Conservation (phyloP, 73 alveolate genomes). For the Paramecium tetraurelia region DNA sequence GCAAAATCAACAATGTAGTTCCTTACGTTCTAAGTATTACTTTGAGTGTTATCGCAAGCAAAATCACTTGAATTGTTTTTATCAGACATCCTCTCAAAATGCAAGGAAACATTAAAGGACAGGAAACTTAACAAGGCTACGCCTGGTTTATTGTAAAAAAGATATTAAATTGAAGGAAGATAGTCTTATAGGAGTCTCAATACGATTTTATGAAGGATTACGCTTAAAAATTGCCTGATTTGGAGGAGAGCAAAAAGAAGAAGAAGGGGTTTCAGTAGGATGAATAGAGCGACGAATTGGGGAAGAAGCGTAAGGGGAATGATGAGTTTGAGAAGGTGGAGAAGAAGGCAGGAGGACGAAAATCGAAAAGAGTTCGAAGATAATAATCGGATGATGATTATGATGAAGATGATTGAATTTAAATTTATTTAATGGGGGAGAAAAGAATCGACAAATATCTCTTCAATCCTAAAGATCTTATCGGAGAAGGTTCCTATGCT, state of each 20-base stretch:
- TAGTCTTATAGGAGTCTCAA: neutral
- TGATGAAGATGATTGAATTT: slow-evolving; percentile 9
- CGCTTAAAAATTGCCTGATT: neutral
- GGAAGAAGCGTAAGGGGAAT: neutral
- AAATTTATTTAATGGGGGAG: slow-evolving; percentile 40
- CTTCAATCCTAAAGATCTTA: slow-evolving; percentile 42
- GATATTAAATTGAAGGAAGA: slow-evolving; percentile 6
- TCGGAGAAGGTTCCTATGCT: slow-evolving; percentile 64
- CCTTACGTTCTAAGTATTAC: slow-evolving; percentile 31
- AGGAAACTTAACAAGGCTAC: slow-evolving; percentile 19
- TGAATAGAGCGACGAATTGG: neutral
- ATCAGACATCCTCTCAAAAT: neutral
- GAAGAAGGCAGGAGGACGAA: neutral
- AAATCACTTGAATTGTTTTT: slow-evolving; percentile 38
- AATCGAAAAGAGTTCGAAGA: slow-evolving; percentile 12
- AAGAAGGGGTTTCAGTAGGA: neutral
- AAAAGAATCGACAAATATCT: slow-evolving; percentile 51
- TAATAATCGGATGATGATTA: slow-evolving; percentile 45
- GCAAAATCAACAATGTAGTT: slow-evolving; percentile 41
- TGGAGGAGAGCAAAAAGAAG: slow-evolving; percentile 12
- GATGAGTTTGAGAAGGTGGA: neutral
- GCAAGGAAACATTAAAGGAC: neutral
- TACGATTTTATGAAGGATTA: slow-evolving; percentile 43
- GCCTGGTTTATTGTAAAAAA: slow-evolving; percentile 29
- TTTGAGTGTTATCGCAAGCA: neutral